These are phyloP conservation scores for Rhipidocladum racemiflorum DNA, from an alignment of 176 grass and related monocot species.

Conservation along the genomic window DNA sequence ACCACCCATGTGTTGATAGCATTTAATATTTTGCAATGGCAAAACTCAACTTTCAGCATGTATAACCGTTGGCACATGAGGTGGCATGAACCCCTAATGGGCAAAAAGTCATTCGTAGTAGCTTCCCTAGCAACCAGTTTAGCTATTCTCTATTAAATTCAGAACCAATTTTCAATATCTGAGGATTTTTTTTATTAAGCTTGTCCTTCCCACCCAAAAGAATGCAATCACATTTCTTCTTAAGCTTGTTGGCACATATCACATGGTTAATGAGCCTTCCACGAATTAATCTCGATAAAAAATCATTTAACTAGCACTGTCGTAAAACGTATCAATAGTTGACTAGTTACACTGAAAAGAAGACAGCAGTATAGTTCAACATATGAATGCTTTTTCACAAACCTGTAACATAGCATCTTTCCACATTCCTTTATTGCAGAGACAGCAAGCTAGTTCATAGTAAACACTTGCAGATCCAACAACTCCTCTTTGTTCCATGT, in stretches of 20 bases:
- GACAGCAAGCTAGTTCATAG: constrained; percentile 87
- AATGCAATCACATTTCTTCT: not conserved
- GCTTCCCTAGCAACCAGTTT: not conserved
- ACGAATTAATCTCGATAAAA: not conserved
- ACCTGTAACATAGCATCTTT: constrained; percentile 90
- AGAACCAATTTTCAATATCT: not conserved
- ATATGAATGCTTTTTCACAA: constrained; percentile 17
- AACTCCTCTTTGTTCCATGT: constrained; percentile 88
- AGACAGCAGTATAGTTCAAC: not conserved
- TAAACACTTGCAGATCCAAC: constrained; percentile 83
- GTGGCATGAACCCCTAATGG: not conserved
- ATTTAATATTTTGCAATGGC: not conserved
- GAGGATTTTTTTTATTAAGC: not conserved
- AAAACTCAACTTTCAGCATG: constrained; percentile 6
- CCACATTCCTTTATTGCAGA: constrained; percentile 88
- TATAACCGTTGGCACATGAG: not conserved
- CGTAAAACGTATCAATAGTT: not conserved
- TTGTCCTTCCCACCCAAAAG: not conserved
- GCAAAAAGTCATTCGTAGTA: constrained; percentile 1
- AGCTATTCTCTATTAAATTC: not conserved
- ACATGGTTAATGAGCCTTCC: not conserved
- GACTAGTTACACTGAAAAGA: not conserved
- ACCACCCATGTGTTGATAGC: not conserved
- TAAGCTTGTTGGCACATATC: not conserved
- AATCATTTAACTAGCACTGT: not conserved